Conservation (phyloP, 192 early-diverging fungal species). For the Funneliformis geosporum region DNA sequence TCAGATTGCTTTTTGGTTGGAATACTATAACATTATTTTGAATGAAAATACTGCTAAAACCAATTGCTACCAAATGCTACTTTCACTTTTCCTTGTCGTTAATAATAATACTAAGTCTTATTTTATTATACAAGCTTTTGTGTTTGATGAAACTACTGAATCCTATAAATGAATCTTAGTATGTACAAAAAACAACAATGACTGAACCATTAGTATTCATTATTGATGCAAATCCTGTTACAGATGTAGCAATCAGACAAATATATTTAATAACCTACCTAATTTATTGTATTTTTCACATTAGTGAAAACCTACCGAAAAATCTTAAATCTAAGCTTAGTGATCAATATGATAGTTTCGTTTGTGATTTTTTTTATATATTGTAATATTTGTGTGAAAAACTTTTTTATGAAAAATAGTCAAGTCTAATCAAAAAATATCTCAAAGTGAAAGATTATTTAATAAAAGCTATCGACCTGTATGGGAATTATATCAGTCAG, state of each 20-base stretch:
- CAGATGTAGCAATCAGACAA: neutral
- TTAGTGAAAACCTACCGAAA: neutral
- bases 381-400: neutral
- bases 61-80: neutral
- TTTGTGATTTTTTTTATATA: neutral
- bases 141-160: neutral
- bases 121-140: neutral
- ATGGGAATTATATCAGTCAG: neutral
- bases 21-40: neutral
- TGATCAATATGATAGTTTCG: neutral
- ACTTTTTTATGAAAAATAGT: neutral
- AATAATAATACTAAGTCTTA: neutral
- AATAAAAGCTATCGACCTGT: neutral
- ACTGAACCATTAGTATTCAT: neutral
- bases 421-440: neutral
- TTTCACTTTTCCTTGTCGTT: neutral
- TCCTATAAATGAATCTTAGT: slow-evolving; percentile 1
- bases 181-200: neutral
- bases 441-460: neutral
- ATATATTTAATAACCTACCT: neutral
- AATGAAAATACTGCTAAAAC: neutral
- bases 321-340: neutral
- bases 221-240: neutral
- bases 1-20: neutral
- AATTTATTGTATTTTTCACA: neutral